phyloP scores from a whole-genome alignment of 164 flowering plant genomes.

The Chimonanthus praecox region DNA sequence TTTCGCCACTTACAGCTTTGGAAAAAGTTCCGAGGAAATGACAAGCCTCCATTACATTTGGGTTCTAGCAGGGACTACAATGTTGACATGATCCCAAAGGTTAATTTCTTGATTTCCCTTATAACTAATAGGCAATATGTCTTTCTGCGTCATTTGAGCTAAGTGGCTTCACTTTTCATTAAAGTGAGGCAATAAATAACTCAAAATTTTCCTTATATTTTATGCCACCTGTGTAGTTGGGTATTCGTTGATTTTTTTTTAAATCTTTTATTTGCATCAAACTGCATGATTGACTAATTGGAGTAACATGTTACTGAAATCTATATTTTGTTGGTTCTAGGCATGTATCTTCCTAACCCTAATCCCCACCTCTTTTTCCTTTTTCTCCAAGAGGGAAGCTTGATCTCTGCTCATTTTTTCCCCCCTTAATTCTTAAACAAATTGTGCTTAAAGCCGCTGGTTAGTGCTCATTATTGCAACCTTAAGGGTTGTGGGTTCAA shows the following conservation, averaged over 20 bases:
- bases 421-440: not conserved
- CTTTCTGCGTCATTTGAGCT: too few species aligned
- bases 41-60: slow-evolving; percentile 74
- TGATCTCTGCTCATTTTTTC: not conserved
- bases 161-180: too few species aligned
- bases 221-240: too few species aligned
- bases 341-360: not conserved
- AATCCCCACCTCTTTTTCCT: not conserved
- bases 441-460: too few species aligned
- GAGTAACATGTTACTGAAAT: not conserved
- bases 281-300: not conserved
- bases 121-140: too few species aligned
- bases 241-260: too few species aligned
- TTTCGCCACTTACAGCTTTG: slow-evolving; percentile 51
- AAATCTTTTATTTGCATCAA: not conserved
- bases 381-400: not conserved
- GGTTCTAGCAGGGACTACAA: slow-evolving; percentile 93
- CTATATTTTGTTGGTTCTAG: not conserved
- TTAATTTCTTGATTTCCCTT: slow-evolving; percentile 7
- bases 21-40: slow-evolving; percentile 75
- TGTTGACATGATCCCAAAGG: slow-evolving; percentile 98
- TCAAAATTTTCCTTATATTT: too few species aligned
- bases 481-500: not conserved
- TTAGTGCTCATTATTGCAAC: too few species aligned
- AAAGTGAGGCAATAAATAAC: too few species aligned